Conservation (phyloP, 2,329 filamentous ascomycete genomes). For the Cytospora piceicola region DNA sequence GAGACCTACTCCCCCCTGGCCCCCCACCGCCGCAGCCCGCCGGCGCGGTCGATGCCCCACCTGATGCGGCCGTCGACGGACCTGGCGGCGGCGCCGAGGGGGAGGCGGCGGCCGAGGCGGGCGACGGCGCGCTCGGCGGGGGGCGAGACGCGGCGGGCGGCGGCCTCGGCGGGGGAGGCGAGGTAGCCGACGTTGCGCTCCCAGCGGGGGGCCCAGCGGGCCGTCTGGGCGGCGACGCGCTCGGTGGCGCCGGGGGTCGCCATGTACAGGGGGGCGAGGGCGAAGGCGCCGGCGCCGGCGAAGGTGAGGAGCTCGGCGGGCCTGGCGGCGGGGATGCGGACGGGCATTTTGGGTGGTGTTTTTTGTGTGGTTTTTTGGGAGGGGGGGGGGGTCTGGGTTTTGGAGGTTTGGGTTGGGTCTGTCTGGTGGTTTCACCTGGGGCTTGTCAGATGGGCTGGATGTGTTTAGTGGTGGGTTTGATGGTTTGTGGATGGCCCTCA, state of each 20-base stretch:
- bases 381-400: no score
- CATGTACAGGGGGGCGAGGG: constrained; percentile 61
- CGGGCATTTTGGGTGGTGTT: constrained; percentile 47
- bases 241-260: constrained; percentile 61
- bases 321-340: constrained; percentile 55
- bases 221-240: constrained; percentile 56
- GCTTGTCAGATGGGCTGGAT: no score
- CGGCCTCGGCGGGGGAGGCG: constrained; percentile 50
- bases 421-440: no score
- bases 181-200: constrained; percentile 61
- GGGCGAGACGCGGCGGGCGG: constrained; percentile 54
- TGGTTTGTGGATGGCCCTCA: no score
- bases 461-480: neutral
- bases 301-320: constrained; percentile 56
- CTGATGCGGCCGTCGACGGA: constrained; percentile 53
- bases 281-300: constrained; percentile 56
- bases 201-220: constrained; percentile 63
- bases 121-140: constrained; percentile 51
- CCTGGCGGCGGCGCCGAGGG: constrained; percentile 55
- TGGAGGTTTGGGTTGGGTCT: no score
- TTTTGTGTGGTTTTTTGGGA: neutral
- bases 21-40: constrained; percentile 16
- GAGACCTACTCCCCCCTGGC: neutral
- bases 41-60: constrained; percentile 47
- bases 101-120: constrained; percentile 51